Evolutionary conservation across 352 stramenopile genomes (phyloP), one percentile per base, ranked within the genome.

Genomic region (Globisporangium spinosum): DNA sequence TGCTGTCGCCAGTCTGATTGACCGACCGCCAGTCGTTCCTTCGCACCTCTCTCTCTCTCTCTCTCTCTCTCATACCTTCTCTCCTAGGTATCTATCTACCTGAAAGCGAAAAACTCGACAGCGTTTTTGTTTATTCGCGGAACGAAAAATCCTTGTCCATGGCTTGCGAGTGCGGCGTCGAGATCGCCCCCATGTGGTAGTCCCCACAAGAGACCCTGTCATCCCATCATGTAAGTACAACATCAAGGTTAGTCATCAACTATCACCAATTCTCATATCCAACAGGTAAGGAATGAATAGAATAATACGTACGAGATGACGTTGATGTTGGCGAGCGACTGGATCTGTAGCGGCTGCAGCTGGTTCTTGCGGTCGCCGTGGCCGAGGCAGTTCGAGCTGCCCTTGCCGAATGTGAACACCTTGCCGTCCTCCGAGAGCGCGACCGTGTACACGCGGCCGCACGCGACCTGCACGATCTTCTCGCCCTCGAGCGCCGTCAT

Each of bases 361-460:
- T 94, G 85, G 75, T 93, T 93, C 76, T 93, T 95, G 64, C 79
- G 91, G 63, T 97, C 89, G 38, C 86, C 87, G 67, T 97, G 89
- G 40, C 92, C 91, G 58, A 98, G 77, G 62, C 87, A 96, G 73
- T 93, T 95, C 27, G 85, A 93, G 58, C 77, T 85, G 62, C 89
- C 89, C 67, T 94, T 95, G 72, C 91, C 89, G 62, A 97, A 97
- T 54, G 89, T 94, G 68, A 91, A 96, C 29, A 95, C 70, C 64
- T 91, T 85, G 68, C 88, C 88, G 56, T 87, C 75, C 23, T 79
- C 83, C 8, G 74, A 90, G 68, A 89, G 86, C 47, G 69, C 91
- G n/a, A 87, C 79, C 2, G 90, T 97, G 75, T 94, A 97, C 73
- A 77, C 75, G 35, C 86, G 85, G 40, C 93, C 93, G 61, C 89